Conservation (phyloP, 2,329 filamentous ascomycete species). For the Trichothecium sympodiale region DNA sequence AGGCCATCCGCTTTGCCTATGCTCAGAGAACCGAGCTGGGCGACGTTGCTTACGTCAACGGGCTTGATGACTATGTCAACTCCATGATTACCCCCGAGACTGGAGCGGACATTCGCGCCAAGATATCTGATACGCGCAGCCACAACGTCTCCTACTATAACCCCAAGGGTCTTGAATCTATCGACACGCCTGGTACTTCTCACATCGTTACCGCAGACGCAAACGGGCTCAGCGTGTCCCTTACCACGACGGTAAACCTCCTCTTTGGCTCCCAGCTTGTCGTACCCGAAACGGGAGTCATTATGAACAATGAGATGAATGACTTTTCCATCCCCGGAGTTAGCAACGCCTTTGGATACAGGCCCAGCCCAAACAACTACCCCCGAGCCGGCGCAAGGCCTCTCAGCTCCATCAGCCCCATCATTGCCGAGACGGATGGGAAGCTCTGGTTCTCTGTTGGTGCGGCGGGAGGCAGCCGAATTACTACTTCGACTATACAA, state of each 20-base stretch:
- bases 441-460: constrained; percentile 63
- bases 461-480: constrained; percentile 71
- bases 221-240: constrained; percentile 59
- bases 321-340: constrained; percentile 69
- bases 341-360: constrained; percentile 66
- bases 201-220: constrained; percentile 59
- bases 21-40: constrained; percentile 62
- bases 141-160: constrained; percentile 31
- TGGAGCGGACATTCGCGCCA: constrained; percentile 39
- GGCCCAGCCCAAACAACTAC: constrained; percentile 64
- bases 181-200: constrained; percentile 55
- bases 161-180: constrained; percentile 31
- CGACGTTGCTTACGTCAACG: constrained; percentile 59
- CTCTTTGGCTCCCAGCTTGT: constrained; percentile 67
- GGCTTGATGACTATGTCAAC: constrained; percentile 51
- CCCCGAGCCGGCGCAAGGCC: constrained; percentile 68
- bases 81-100: constrained; percentile 50
- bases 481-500: constrained; percentile 76
- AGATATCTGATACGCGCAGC: constrained; percentile 29
- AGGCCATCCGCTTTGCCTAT: constrained; percentile 75
- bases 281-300: constrained; percentile 71
- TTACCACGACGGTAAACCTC: constrained; percentile 75
- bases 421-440: constrained; percentile 65
- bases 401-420: constrained; percentile 64
- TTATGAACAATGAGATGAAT: constrained; percentile 54